These are phyloP conservation scores for Ambrosiella cleistominuta DNA, from an alignment of 2,329 filamentous ascomycete genomes.

Conservation along the genomic window DNA sequence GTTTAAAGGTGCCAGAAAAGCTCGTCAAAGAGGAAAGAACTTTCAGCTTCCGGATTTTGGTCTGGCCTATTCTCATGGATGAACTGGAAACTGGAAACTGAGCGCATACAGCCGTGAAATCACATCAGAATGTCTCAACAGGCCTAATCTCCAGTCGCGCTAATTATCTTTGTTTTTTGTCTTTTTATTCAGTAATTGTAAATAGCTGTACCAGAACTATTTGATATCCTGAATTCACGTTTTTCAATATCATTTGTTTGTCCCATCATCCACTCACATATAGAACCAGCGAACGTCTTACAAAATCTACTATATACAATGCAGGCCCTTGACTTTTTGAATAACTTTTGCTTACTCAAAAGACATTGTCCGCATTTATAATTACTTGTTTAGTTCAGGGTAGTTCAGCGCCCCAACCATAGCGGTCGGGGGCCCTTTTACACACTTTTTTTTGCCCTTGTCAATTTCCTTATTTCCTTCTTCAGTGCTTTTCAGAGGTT, in stretches of 20 bases:
- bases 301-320: too few relatives aligned
- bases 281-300: too few relatives aligned
- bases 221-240: too few relatives aligned
- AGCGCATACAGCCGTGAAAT: background rate
- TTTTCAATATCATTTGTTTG: too few relatives aligned
- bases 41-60: background rate
- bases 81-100: too few relatives aligned
- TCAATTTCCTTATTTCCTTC: background rate
- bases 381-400: background rate
- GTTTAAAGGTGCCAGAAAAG: background rate
- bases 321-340: too few relatives aligned
- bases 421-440: background rate
- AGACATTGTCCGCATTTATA: background rate
- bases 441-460: background rate
- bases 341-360: too few relatives aligned
- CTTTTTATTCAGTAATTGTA: background rate
- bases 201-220: too few relatives aligned
- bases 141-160: too few relatives aligned
- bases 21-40: background rate
- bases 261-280: too few relatives aligned
- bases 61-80: too few relatives aligned
- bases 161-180: background rate
- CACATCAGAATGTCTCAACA: background rate
- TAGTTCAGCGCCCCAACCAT: too few relatives aligned
- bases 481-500: background rate